phyloP scores from a whole-genome alignment of 1,284 basidiomycete genomes.

The Ustilago lituana region DNA sequence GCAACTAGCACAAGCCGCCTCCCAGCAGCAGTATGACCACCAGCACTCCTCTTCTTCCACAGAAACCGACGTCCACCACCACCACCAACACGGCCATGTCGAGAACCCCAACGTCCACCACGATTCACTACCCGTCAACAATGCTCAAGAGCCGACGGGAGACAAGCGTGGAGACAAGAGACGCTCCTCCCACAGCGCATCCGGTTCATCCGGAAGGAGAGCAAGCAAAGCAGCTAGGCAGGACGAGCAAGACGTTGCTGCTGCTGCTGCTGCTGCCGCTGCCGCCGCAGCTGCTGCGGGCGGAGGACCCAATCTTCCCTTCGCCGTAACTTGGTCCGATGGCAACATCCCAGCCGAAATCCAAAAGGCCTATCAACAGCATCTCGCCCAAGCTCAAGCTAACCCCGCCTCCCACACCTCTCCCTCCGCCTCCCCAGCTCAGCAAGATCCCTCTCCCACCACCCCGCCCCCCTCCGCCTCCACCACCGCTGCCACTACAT shows the following conservation, averaged over 20 bases:
- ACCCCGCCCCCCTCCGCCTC: neutral
- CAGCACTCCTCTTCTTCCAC: neutral
- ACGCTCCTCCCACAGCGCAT: slow-evolving; percentile 8
- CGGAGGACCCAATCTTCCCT: slow-evolving; percentile 4
- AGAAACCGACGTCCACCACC: slow-evolving; percentile 4
- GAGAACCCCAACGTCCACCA: slow-evolving; percentile 24
- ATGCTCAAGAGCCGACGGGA: neutral
- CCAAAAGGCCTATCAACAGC: slow-evolving; percentile 43
- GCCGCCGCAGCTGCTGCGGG: slow-evolving; percentile 8
- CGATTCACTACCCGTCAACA: slow-evolving; percentile 26
- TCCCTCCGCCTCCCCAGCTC: neutral
- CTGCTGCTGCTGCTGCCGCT: slow-evolving; percentile 19
- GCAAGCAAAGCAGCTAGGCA: slow-evolving; percentile 17
- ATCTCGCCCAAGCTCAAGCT: slow-evolving; percentile 27
- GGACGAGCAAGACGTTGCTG: slow-evolving; percentile 13
- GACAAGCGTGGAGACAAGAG: slow-evolving; percentile 35
- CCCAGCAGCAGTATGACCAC: slow-evolving; percentile 45
- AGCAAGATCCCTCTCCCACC: neutral
- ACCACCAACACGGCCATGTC: slow-evolving; percentile 29
- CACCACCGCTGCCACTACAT: neutral
- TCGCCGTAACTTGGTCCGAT: slow-evolving; percentile 30
- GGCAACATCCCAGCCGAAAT: slow-evolving; percentile 31
- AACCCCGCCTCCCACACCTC: neutral
- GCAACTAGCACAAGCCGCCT: slow-evolving; percentile 47
- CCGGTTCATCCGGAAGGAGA: neutral